Evolutionary conservation across 2,329 filamentous ascomycete genomes (phyloP).

Genomic region (Oidium heveae): DNA sequence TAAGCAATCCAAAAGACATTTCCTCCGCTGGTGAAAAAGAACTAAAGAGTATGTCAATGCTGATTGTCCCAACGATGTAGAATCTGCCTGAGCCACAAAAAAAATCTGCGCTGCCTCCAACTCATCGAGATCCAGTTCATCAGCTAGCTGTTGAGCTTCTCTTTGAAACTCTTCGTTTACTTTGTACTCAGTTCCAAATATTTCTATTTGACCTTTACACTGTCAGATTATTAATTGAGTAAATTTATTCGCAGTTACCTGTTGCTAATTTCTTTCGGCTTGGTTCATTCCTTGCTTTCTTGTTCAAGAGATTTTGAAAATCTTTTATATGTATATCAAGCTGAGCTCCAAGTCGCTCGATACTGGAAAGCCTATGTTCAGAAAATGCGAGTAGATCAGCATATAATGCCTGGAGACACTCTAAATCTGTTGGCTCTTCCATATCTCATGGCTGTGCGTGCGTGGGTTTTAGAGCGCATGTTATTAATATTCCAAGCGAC

Average conservation of each 20-base stretch:
- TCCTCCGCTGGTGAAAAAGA: constrained; percentile 65
- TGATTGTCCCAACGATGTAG: constrained; percentile 41
- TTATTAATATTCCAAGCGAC: too few relatives aligned
- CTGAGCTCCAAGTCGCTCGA: constrained; percentile 40
- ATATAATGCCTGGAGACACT: constrained; percentile 61
- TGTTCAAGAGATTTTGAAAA: constrained; percentile 49
- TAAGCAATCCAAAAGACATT: constrained; percentile 60
- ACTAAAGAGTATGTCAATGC: constrained; percentile 60
- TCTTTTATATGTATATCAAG: constrained; percentile 41
- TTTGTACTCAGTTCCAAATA: constrained; percentile 48
- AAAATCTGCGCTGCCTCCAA: constrained; percentile 56
- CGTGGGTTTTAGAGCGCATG: background rate
- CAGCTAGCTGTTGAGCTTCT: constrained; percentile 54
- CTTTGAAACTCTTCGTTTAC: constrained; percentile 79
- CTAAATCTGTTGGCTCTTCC: constrained; percentile 49
- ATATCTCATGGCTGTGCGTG: constrained; percentile 20
- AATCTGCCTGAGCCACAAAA: constrained; percentile 45
- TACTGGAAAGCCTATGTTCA: constrained; percentile 41
- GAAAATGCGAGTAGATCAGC: constrained; percentile 57
- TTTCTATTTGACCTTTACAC: constrained; percentile 41
- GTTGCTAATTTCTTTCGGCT: constrained; percentile 48
- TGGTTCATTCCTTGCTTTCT: constrained; percentile 44
- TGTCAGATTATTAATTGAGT: constrained; percentile 6
- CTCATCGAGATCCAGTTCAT: constrained; percentile 79
- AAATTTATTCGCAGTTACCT: constrained; percentile 22